Percentiles rank a stretch among this genome's conserved stretches.
These are phyloP conservation scores for Beauveria bassiana DNA, from an alignment of 2,329 filamentous ascomycete genomes.

Conservation along the genomic window DNA sequence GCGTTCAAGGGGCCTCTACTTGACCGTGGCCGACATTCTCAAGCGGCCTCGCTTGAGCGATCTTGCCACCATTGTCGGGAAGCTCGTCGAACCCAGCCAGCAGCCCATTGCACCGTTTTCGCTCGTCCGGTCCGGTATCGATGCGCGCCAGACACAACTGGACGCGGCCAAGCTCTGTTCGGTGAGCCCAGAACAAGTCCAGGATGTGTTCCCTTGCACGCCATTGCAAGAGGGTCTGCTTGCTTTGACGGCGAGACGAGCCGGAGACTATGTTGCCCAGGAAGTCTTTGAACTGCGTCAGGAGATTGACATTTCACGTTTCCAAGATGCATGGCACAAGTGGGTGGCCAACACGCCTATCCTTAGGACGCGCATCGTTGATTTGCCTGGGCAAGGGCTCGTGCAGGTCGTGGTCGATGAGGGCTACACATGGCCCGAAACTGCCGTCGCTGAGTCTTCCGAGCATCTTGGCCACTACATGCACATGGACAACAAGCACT, in stretches of 20 bases:
- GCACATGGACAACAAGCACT: not conserved
- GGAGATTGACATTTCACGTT: constrained; percentile 8
- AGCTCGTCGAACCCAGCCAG: not conserved
- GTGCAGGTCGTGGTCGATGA: constrained; percentile 2
- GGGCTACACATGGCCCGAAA: not conserved
- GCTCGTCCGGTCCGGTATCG: not conserved
- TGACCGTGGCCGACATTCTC: constrained; percentile 40
- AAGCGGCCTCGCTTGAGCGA: constrained; percentile 33
- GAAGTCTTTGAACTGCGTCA: constrained; percentile 13
- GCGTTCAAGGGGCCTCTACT: constrained; percentile 27
- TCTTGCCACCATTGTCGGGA: constrained; percentile 29
- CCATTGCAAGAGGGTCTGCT: constrained; percentile 17
- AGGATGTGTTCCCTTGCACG: constrained; percentile 18
- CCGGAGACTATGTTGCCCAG: constrained; percentile 15
- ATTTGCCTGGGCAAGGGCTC: not conserved
- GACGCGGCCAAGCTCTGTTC: constrained; percentile 13
- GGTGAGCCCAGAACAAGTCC: constrained; percentile 9
- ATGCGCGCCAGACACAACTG: not conserved
- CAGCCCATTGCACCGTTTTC: not conserved
- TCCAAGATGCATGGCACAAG: constrained; percentile 14
- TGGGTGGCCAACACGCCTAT: constrained; percentile 12
- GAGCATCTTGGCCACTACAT: not conserved
- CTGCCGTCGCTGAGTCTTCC: not conserved
- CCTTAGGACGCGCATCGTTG: constrained; percentile 12
- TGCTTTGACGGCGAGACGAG: constrained; percentile 12